Evolutionary conservation across 2,329 filamentous ascomycete species (phyloP), one percentile per base, ranked within the genome.

Genomic region (Venturia aucupariae): DNA sequence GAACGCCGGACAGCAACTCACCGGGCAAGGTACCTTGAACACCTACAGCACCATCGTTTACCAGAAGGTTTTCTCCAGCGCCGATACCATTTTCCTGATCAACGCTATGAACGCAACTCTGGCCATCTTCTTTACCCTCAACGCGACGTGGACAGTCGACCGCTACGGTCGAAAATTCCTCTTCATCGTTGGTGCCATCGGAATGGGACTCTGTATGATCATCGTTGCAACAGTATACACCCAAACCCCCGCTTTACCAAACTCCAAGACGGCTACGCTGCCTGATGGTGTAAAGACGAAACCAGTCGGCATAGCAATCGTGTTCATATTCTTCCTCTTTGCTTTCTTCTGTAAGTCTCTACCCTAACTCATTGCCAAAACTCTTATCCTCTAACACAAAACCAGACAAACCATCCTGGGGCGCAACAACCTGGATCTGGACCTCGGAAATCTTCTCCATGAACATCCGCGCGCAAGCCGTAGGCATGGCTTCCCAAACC

Each of bases 41-140:
- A 82, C 83, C 3, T 90, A 90, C 79, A 87, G 83, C 24, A 88
- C 86, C n/a, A 83, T 84, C 69, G 87, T 90, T 70, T 90, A 90
- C 78, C 84, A 88, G 76, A 86, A 87, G 72, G 82, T 90, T 30
- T 90, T 87, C 78, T 80, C 76, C 30, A 79, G 75, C 63, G 76
- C 75, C 64, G 77, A 81, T 61, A 85, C 81, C 27, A 89, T 90
- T 72, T 85, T 86, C 67, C 79, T 90, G 39, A 90, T 90, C 79
- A 90, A 90, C 72, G 87, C 87, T 4, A 78, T 90, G 63, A 90
- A 90, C 72, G 87, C 86, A 48, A 90, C 87, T 6, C 87, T 86
- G 68, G 86, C 86, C 65, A 90, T 90, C 67, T 66, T 90, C 27
- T 90, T 90, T 75, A 90, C 87, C 0, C 78, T 90, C 55, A 90